Evolutionary conservation across 768 basidiomycete genomes (phyloP).

Genomic region (Chiua virens): DNA sequence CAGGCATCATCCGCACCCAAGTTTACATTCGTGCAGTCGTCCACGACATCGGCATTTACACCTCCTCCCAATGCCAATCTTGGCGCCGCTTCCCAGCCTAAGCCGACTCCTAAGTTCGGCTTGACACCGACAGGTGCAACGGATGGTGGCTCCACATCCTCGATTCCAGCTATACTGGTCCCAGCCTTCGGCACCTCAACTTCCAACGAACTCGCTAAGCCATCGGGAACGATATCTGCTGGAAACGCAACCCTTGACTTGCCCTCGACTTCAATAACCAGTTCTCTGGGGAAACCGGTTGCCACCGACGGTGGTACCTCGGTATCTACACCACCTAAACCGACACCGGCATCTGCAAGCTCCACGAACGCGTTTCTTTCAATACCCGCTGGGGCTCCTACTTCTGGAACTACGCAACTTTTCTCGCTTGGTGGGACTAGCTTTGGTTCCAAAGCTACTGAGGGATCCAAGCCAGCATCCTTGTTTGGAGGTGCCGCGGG

Average conservation of each 20-base stretch:
- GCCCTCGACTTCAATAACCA: slow-evolving; percentile 12
- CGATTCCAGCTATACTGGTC: slow-evolving; percentile 20
- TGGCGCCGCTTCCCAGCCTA: slow-evolving; percentile 18
- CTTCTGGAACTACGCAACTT: slow-evolving; percentile 7
- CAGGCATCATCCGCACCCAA: slow-evolving; percentile 14
- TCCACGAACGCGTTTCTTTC: slow-evolving; percentile 17
- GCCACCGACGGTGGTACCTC: slow-evolving; percentile 17
- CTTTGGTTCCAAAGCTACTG: slow-evolving; percentile 14
- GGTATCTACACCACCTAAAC: slow-evolving; percentile 19
- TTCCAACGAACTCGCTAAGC: slow-evolving; percentile 23
- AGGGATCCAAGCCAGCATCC: slow-evolving; percentile 14
- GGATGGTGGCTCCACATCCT: slow-evolving; percentile 19
- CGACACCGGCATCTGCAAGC: slow-evolving; percentile 10
- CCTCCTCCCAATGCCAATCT: slow-evolving; percentile 4
- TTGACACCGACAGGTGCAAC: slow-evolving; percentile 21
- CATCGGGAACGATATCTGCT: slow-evolving; percentile 16
- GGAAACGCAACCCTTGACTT: slow-evolving; percentile 17
- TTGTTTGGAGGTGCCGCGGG: slow-evolving; percentile 15
- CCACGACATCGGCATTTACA: slow-evolving; percentile 2
- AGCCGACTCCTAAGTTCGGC: slow-evolving; percentile 20
- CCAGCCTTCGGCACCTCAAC: slow-evolving; percentile 11
- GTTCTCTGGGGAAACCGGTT: slow-evolving; percentile 13
- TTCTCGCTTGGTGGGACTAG: slow-evolving; percentile 22
- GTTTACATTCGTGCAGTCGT: slow-evolving; percentile 27
- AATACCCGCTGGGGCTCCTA: slow-evolving; percentile 16